Evolutionary conservation across 2,329 filamentous ascomycete genomes (phyloP), one percentile per base, ranked within the genome.

Genomic region (Sarocladium brachiariae): DNA sequence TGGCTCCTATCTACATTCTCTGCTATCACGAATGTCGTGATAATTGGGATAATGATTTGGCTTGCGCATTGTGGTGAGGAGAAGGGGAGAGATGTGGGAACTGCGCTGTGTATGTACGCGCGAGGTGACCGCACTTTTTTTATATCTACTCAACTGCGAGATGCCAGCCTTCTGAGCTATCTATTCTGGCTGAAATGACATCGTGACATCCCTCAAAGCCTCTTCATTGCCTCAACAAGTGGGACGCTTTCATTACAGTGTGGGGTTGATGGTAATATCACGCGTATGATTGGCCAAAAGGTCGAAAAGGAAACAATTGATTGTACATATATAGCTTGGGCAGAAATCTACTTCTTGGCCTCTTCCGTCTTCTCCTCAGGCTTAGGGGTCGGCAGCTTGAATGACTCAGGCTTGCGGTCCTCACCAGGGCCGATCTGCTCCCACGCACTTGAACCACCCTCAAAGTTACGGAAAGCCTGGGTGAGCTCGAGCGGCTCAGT

Each of bases 391-490:
- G 95, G 93, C 56, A 99, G 77, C 75, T 96, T 96, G 78, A 97
- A 97, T 66, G 70, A 78, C 63, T 93, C 88, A 24, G 92, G 92
- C 63, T 79, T 95, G 65, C 81, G 80, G 70, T 96, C 83, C 51
- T 82, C 70, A 60, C 92, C 92, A 55, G 79, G 57, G 53, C 78
- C 81, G 55, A 85, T 70, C 57, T 78, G 81, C 73, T 84, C 81
- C 81, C 81, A 84, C 13, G 79, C 79, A 57, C 84, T 83, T 43
- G 83, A 83, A 51, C 90, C 89, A 54, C 91, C 90, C 73, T 96
- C 91, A 65, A 99, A 99, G 75, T 99, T 97, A 61, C 93, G 84
- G 83, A 95, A 99, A 7, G 95, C 93, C 72, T 99, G 93, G 13
- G 93, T 97, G 70, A 99, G 80, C 76, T 99, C 93, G 47, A 99